Base-by-base conservation (phyloP, 768 basidiomycete genomes). In the Sistotremastrum niveocremeum region DNA sequence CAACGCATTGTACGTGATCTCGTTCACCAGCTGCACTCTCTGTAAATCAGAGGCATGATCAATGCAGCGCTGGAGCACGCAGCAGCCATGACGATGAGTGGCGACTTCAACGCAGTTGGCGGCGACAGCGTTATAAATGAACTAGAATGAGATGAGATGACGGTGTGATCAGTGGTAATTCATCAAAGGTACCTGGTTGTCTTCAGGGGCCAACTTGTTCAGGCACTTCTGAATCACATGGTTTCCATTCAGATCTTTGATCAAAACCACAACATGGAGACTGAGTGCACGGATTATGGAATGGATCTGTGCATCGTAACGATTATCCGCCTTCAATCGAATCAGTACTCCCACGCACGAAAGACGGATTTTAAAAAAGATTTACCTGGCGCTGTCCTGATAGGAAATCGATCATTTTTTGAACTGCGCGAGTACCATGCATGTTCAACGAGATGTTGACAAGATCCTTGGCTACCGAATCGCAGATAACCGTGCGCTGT, bases 391-490 rank as follows among this genome's bases (percentile, higher is more conserved):
- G 72, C 56, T 87, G 81, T 45, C 88, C 90, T 20, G 93, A 94
- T 59, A 99, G 67, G 71, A 95, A 98, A 64, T 99, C 95, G 52
- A 99, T 95, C 94, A 98, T 98, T 71, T 98, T 98, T 70, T 99
- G 95, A 48, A 98, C 95, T 30, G 95, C 95, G 50, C 95, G 81
- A 33, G 95, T 99, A 33, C 95, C 95, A 64, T 99, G 95, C 95
- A 99, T 99, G 66, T 99, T 99, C 51, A 99, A 72, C 34, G 91
- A 95, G 58, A 99, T 98, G 60, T 84, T 90, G 57, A 99, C 95
- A 42, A 99, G 75, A 56, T 99, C 95, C 58, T 91, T 86, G 34
- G 93, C 89, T 42, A 99, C 94, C 29, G 89, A 91, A 61, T 98
- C 94, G 67, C 95, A 95, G 47, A 98, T 94, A 34, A 89, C 72